Base-by-base conservation (phyloP, 148 eudicot species). In the Nyssa sinensis region DNA sequence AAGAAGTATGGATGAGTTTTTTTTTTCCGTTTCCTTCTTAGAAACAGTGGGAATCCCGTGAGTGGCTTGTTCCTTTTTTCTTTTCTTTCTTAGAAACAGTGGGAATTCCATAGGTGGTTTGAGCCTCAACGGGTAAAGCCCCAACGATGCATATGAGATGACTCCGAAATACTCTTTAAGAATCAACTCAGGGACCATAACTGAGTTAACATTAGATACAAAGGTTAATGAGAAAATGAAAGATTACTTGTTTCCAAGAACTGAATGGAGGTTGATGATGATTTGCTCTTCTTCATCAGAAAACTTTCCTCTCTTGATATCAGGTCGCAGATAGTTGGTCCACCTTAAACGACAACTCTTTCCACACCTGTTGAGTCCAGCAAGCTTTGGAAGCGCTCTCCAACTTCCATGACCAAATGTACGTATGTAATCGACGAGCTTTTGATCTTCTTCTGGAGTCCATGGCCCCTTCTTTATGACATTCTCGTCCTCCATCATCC, bases 391-490 rank as follows among this genome's bases (percentile, higher is more conserved):
- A 12, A 88, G 88, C 24, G 88, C 89, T 57, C 92, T 74, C 92
- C 92, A 88, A 49, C 89, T 88, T 16, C 92, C 92, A 79, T 84
- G 89, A 0, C 92, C 89, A 13, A 86, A 59, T 28, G 33, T 69
- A 19, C 79, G 53, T 0, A 88, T 84, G 72, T 82, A 77, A 67
- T 84, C 83, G 5, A 80, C 67, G 2, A 88, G 88, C 76, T 80
- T 86, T 32, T 80, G 64, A 55, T 88, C 92, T 74, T 88, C 92
- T 74, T 88, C 92, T 0, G 87, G 81, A 1, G 89, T 84, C 92
- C 92, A 88, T 21, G 92, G 92, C 29, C 92, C 92, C 77, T 86
- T 86, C 80, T 88, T 88, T 59, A 86, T 61, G 32, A 80, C 88
- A 28, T 35, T 74, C 61, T 84, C 84, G 8, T 84, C 85, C 23